Conservation (phyloP, 495 filamentous ascomycete species). For the Aspergillus hancockii region DNA sequence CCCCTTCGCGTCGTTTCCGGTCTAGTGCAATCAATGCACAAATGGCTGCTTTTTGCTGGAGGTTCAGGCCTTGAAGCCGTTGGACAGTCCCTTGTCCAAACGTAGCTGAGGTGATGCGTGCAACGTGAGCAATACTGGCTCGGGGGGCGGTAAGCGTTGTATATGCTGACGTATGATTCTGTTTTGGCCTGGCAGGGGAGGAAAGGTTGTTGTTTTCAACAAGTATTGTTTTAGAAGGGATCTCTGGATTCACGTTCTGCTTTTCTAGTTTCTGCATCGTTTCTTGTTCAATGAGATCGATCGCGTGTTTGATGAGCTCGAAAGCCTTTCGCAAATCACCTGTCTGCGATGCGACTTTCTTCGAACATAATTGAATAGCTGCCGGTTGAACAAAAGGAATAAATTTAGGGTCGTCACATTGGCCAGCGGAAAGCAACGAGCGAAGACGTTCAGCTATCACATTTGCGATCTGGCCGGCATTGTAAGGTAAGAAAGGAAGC, state of each 20-base stretch:
- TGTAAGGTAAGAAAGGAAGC: constrained; percentile 92
- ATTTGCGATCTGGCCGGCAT: constrained; percentile 80
- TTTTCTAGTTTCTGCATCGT: constrained; percentile 53
- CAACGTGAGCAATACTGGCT: constrained; percentile 85
- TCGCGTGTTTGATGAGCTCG: constrained; percentile 84
- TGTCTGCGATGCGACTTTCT: constrained; percentile 90
- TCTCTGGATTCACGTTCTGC: constrained; percentile 35
- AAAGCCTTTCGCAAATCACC: constrained; percentile 95
- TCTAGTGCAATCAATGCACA: constrained; percentile 85
- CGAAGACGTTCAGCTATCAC: constrained; percentile 84
- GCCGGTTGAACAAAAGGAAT: constrained; percentile 90
- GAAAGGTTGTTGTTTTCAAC: constrained; percentile 70
- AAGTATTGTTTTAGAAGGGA: constrained; percentile 58
- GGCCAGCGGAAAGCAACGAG: constrained; percentile 59
- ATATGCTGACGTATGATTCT: constrained; percentile 54
- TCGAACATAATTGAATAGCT: constrained; percentile 87
- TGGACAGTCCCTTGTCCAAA: constrained; percentile 84
- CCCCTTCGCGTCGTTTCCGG: constrained; percentile 46
- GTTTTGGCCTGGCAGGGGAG: constrained; percentile 48
- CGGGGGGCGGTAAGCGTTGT: constrained; percentile 77
- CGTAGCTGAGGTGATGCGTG: constrained; percentile 79
- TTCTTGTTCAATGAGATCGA: constrained; percentile 88
- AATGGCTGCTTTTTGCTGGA: constrained; percentile 95
- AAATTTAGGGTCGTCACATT: constrained; percentile 53
- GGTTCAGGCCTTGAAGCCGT: constrained; percentile 80